These are phyloP conservation scores for Sonneratia caseolaris DNA, from an alignment of 345 rosid genomes.

Conservation along the genomic window DNA sequence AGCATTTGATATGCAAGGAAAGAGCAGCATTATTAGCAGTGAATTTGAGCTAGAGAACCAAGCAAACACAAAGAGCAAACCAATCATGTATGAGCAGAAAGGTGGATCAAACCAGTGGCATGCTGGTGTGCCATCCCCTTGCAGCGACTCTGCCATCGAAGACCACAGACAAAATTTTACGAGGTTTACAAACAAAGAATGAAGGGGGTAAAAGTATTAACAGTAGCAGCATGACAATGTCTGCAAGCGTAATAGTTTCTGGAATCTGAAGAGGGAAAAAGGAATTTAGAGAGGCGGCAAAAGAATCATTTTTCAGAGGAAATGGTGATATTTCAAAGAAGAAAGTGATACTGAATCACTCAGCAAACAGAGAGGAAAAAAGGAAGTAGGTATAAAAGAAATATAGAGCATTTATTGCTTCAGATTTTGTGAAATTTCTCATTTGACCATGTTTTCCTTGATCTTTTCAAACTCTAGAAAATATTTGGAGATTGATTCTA, in stretches of 20 bases:
- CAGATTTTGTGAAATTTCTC: no score
- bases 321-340: background rate
- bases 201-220: background rate
- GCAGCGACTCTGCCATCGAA: background rate
- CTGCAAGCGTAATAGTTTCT: no score
- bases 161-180: background rate
- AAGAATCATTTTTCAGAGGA: background rate
- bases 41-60: background rate
- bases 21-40: background rate
- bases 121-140: no score
- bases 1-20: background rate
- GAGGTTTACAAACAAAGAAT: background rate
- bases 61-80: background rate
- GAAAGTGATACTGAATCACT: background rate
- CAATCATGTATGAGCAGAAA: background rate
- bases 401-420: no score
- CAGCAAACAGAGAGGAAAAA: no score
- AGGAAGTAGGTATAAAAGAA: no score
- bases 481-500: background rate
- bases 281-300: background rate
- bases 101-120: background rate
- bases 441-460: background rate
- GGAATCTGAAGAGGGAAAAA: background rate
- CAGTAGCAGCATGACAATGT: no score
- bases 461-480: background rate